Conservation (phyloP, 1,139 yeast species). For the Pichia cactophila region DNA sequence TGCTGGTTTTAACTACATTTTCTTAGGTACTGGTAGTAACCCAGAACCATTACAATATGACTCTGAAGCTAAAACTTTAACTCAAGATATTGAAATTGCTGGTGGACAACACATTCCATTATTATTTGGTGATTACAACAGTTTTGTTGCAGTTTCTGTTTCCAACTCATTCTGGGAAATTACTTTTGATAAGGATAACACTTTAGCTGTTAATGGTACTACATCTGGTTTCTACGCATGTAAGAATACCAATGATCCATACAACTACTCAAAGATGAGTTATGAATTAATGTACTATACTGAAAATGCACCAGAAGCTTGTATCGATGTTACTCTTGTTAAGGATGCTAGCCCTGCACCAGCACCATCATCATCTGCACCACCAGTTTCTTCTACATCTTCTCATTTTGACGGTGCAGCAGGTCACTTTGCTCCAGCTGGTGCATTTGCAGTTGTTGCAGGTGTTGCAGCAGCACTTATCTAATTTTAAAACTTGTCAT, state of each 20-base stretch:
- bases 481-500: constrained; percentile 1
- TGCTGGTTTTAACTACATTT: constrained; percentile 45
- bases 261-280: constrained; percentile 16
- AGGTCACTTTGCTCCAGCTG: constrained; percentile 12
- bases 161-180: constrained; percentile 4
- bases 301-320: constrained; percentile 18
- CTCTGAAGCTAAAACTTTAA: not conserved
- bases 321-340: constrained; percentile 14
- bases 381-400: not conserved
- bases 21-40: constrained; percentile 24
- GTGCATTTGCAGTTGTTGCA: constrained; percentile 16
- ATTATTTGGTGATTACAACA: constrained; percentile 5
- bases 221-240: constrained; percentile 24
- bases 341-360: not conserved
- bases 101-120: constrained; percentile 6
- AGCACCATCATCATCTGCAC: constrained; percentile 3
- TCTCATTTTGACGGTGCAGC: constrained; percentile 4
- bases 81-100: constrained; percentile 1
- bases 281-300: constrained; percentile 22
- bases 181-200: constrained; percentile 17
- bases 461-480: constrained; percentile 19
- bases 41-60: constrained; percentile 14
- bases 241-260: constrained; percentile 25
- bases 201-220: constrained; percentile 20
- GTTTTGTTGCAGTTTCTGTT: constrained; percentile 18